Percentiles rank a stretch among this genome's conserved stretches.
Evolutionary conservation across 305 asterid species (phyloP).

Genomic region (Fraxinus sp.): DNA sequence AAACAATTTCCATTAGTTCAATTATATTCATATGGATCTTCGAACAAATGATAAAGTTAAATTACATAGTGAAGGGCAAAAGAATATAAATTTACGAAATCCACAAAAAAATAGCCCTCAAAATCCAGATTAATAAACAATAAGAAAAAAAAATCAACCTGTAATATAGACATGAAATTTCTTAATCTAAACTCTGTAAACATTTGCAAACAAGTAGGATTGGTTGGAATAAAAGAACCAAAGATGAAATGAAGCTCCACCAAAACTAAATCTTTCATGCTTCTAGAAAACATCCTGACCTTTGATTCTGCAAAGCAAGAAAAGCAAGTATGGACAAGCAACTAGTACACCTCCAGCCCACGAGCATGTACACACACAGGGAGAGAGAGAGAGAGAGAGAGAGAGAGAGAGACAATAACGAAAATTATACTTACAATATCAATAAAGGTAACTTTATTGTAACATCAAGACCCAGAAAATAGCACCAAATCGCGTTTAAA

Average conservation of each 20-base stretch:
- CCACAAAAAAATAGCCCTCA: background rate
- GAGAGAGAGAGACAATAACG: background rate
- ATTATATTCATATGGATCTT: background rate
- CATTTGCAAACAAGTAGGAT: background rate
- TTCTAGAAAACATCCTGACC: background rate
- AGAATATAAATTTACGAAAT: background rate
- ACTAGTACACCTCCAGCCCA: background rate
- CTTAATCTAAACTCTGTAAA: background rate
- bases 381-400: background rate
- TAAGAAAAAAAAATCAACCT: background rate
- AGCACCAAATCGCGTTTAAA: slow-evolving; percentile 53
- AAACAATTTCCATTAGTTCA: background rate
- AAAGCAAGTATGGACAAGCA: background rate
- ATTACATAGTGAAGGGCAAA: background rate
- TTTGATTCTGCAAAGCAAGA: background rate
- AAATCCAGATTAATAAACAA: background rate
- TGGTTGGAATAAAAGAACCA: background rate
- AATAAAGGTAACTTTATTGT: slow-evolving; percentile 65
- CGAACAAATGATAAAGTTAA: background rate
- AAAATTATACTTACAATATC: slow-evolving; percentile 57
- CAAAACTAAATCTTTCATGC: background rate
- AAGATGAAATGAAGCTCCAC: slow-evolving; percentile 5
- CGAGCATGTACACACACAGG: background rate
- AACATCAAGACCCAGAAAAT: slow-evolving; percentile 64
- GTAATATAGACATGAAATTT: background rate